Evolutionary conservation across 352 stramenopile species (phyloP), one percentile per base, ranked within the genome.

Genomic region (Ophiocytium majus): DNA sequence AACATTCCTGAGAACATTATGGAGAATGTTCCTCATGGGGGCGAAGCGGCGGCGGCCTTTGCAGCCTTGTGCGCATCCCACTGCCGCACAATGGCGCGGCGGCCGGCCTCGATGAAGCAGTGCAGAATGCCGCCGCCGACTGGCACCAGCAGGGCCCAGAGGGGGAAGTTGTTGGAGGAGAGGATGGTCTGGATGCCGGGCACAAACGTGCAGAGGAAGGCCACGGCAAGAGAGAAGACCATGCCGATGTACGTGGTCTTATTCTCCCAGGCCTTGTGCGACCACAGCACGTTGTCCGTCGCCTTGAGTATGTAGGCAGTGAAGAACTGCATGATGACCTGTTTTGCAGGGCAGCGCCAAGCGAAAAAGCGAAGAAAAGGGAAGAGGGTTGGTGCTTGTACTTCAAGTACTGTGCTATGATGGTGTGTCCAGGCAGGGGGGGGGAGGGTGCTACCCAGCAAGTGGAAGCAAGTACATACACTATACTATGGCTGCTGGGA

Each of bases 221-320:
- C 75, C 5, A 81, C 49, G 75, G 10, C 10, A 5, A 17, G 1
- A 43, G 19, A 37, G 36, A 81, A 81, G n/a, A 81, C 75, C 75
- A 81, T 81, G 37, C 34, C 75, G 75, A 37, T 34, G 36, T 81
- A 81, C 28, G 75, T 81, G 10, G 34, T 63, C 36, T 81, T 81
- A 33, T 81, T 81, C 5, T 50, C 50, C 31, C 31, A 81, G 5
- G 75, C 75, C 50, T 37, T 50, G 34, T 43, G 37, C 23, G 75
- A 81, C 23, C 19, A 37, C 34, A 81, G 50, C 36, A 81, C 36
- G 75, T 81, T 81, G 19, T 57, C 75, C 37, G 75, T 57, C 5
- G 75, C 75, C 32, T 81, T 81, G n/a, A 81, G 75, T 5, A 81
- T 81, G 75, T 81, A 81, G 1, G 75, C 75, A 5, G 75, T 81